phyloP scores from a whole-genome alignment of 2,329 filamentous ascomycete genomes.

The Pseudogymnoascus sp. region DNA sequence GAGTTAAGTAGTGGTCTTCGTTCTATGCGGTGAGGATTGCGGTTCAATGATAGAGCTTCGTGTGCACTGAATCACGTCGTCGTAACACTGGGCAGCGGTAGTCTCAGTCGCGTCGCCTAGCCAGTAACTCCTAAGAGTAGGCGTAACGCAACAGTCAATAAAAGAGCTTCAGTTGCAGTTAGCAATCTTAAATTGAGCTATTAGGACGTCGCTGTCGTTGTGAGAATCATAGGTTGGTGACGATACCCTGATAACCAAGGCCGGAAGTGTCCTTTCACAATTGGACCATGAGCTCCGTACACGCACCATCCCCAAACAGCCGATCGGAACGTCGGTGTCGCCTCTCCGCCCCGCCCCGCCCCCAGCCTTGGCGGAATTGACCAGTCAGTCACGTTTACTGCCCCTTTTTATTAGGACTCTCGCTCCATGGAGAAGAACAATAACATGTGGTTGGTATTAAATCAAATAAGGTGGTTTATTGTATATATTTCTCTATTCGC shows the following conservation, averaged over 20 bases:
- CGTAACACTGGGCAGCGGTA: not conserved
- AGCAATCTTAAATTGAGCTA: not conserved
- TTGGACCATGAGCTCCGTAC: not conserved
- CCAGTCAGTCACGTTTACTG: not conserved
- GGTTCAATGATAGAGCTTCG: not conserved
- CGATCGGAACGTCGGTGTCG: not conserved
- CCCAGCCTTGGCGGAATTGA: not conserved
- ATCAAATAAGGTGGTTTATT: not conserved
- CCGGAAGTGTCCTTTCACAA: slow-evolving; percentile 5
- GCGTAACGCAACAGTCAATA: not conserved
- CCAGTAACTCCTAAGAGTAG: not conserved
- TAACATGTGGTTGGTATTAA: not conserved
- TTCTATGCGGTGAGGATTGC: not conserved
- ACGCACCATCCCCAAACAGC: not conserved
- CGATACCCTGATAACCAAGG: slow-evolving; percentile 7
- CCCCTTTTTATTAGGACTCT: not conserved
- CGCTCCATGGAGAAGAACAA: not conserved
- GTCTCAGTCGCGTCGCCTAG: not conserved
- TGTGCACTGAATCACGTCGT: not conserved
- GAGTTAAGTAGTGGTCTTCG: not conserved
- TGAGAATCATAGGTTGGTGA: slow-evolving; percentile 5
- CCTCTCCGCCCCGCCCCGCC: slow-evolving; percentile 1
- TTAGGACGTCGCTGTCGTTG: not conserved
- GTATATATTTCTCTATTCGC: not conserved
- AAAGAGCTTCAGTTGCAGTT: not conserved